These are phyloP conservation scores for Alloteropsis angusta DNA, from an alignment of 202 grass and related monocot genomes.

Conservation along the genomic window DNA sequence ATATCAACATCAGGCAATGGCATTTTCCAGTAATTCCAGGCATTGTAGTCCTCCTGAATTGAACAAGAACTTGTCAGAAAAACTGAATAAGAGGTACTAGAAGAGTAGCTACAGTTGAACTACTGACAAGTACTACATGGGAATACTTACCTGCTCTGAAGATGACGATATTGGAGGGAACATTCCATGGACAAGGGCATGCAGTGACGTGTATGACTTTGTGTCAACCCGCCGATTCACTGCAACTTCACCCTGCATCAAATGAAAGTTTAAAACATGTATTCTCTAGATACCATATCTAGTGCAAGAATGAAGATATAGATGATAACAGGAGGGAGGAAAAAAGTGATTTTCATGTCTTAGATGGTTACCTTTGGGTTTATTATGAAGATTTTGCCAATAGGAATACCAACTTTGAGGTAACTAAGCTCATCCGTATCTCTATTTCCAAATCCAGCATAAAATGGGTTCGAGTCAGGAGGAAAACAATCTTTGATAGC, in stretches of 20 bases:
- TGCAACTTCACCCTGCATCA: conserved; percentile 58
- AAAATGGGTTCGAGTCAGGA: conserved; percentile 80
- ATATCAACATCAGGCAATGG: conserved; percentile 58
- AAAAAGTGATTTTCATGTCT: not conserved
- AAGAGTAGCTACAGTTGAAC: no score
- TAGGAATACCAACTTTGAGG: conserved; percentile 87
- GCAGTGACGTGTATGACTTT: conserved; percentile 79
- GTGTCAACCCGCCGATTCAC: conserved; percentile 82
- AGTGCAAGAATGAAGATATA: conserved; percentile 4
- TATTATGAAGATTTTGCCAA: conserved; percentile 98
- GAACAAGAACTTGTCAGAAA: conserved; percentile 21
- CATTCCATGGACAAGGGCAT: conserved; percentile 82
- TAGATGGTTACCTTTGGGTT: conserved; percentile 62
- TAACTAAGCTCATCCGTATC: conserved; percentile 94
- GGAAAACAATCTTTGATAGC: conserved; percentile 83
- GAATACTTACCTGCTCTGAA: conserved; percentile 48
- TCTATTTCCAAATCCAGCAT: conserved; percentile 96
- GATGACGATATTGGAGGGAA: conserved; percentile 66
- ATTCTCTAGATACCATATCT: not conserved
- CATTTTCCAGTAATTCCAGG: conserved; percentile 90
- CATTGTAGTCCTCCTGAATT: conserved; percentile 82
- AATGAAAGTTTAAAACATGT: not conserved
- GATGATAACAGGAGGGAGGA: not conserved
- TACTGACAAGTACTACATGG: no score
- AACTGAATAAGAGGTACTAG: conserved; percentile 13